Conservation (phyloP, 2,329 filamentous ascomycete genomes). For the Neofusicoccum laricinum region DNA sequence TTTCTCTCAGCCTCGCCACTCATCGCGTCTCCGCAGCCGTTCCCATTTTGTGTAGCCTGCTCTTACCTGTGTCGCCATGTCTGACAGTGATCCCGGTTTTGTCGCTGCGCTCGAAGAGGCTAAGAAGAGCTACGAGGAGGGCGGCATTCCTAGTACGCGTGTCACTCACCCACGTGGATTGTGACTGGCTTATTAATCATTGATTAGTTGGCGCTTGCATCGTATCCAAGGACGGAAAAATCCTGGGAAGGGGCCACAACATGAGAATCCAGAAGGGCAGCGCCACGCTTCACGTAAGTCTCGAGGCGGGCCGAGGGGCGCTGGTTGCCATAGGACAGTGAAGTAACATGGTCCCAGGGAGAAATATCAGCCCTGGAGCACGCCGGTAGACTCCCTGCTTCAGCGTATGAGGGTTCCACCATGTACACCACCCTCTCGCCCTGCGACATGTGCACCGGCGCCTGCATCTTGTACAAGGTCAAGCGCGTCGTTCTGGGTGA, state of each 20-base stretch:
- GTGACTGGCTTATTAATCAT: constrained; percentile 20
- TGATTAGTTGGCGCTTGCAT: constrained; percentile 53
- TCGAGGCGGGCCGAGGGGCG: background rate
- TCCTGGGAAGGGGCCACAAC: constrained; percentile 72
- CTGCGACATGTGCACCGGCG: constrained; percentile 80
- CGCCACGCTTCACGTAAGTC: constrained; percentile 65
- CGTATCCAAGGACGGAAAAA: constrained; percentile 65
- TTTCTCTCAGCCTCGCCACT: background rate
- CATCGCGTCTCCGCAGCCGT: background rate
- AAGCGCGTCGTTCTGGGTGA: constrained; percentile 69
- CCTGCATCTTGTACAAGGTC: constrained; percentile 73
- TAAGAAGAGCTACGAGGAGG: constrained; percentile 53
- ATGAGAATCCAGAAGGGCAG: constrained; percentile 71
- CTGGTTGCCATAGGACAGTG: constrained; percentile 15
- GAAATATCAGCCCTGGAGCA: constrained; percentile 75
- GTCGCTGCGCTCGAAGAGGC: constrained; percentile 58
- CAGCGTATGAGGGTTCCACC: constrained; percentile 67
- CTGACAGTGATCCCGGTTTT: constrained; percentile 46
- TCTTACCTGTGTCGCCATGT: constrained; percentile 20
- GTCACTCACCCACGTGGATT: background rate
- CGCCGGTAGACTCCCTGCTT: constrained; percentile 68
- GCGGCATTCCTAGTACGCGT: constrained; percentile 49
- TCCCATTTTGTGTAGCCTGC: background rate
- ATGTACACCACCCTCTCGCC: constrained; percentile 81
- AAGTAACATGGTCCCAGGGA: constrained; percentile 48